Percentiles rank a stretch among this genome's conserved stretches.
Evolutionary conservation across 805 yeast genomes (phyloP).

Genomic region (Monosporozyma aquatica): DNA sequence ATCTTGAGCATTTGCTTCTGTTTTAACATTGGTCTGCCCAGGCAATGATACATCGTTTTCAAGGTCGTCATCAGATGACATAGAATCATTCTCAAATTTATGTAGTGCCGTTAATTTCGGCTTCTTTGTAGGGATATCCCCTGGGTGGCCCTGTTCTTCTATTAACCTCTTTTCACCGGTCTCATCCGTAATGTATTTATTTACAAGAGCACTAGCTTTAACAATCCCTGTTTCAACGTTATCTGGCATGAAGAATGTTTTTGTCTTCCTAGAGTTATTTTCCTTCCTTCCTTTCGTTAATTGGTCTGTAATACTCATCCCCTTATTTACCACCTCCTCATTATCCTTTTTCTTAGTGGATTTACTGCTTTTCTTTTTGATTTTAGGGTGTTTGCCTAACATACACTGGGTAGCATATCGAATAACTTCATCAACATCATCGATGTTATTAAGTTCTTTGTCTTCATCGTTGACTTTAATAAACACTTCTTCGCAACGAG

Average conservation of each 20-base stretch:
- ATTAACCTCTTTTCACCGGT: conserved; percentile 2
- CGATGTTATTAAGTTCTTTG: conserved; percentile 40
- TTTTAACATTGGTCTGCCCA: background rate
- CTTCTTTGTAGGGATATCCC: too few relatives aligned
- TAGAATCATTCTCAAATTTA: conserved; percentile 11
- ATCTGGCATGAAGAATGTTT: conserved; percentile 66
- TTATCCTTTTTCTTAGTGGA: conserved; percentile 6
- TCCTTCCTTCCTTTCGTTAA: conserved; percentile 15
- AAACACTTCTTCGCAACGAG: conserved; percentile 45
- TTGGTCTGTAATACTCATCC: background rate
- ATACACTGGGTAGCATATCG: conserved; percentile 58
- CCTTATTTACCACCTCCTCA: conserved; percentile 7
- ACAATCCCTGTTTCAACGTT: conserved; percentile 58
- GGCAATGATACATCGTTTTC: background rate
- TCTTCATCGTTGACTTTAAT: conserved; percentile 71
- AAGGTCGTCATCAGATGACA: conserved; percentile 4
- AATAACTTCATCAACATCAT: conserved; percentile 60
- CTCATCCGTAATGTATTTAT: conserved; percentile 13
- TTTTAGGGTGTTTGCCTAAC: conserved; percentile 32
- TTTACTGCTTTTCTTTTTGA: conserved; percentile 11
- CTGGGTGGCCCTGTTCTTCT: too few relatives aligned
- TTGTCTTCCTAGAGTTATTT: conserved; percentile 11
- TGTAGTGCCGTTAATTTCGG: conserved; percentile 8
- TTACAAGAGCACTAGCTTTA: conserved; percentile 41
- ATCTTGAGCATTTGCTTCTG: too few relatives aligned